Evolutionary conservation across 352 stramenopile genomes (phyloP), one percentile per base, ranked within the genome.

Genomic region (Globisporangium heterothallicum): DNA sequence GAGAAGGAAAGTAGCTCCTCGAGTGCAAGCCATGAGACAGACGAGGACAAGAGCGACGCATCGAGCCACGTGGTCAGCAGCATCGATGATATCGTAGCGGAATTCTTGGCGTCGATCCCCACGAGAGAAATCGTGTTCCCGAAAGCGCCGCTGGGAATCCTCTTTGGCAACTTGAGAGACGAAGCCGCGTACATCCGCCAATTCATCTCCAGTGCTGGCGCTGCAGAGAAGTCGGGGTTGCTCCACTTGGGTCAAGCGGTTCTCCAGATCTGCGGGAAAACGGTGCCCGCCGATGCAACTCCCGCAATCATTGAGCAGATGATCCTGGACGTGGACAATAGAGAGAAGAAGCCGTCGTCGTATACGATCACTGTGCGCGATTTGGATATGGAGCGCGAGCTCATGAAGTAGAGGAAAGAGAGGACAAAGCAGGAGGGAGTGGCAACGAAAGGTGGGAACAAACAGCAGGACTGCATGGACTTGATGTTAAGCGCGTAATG

Each of bases 151-250:
- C 56, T 94, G 0, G 83, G 83, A 5, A 88, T 94, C 26, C 58
- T 90, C 36, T 94, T 94, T 66, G 80, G 83, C 22, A 92, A 88
- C 52, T 78, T 79, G 70, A 75, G 86, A 21, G 83, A 94, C 40
- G 70, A 89, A 58, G 80, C 74, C 5, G 79, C 77, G 42, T 92
- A 79, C 50, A 71, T 94, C 38, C 78, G 78, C 27, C 68, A 84
- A n/a, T 94, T 92, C 47, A 84, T 87, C 45, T 89, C 83, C 1
- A 89, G 75, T 32, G 49, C 78, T 4, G 83, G 83, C 0, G 78
- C 83, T 7, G 83, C 78, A 2, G 83, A 93, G 52, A 84, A 78
- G 25, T 85, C 70, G 10, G 70, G 75, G 0, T 48, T 92, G 12
- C 66, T 93, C 21, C 61, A 71, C 13, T 26, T 63, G 0, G 83